Conservation (phyloP, 73 alveolate species). For the Paramecium primaurelia region DNA sequence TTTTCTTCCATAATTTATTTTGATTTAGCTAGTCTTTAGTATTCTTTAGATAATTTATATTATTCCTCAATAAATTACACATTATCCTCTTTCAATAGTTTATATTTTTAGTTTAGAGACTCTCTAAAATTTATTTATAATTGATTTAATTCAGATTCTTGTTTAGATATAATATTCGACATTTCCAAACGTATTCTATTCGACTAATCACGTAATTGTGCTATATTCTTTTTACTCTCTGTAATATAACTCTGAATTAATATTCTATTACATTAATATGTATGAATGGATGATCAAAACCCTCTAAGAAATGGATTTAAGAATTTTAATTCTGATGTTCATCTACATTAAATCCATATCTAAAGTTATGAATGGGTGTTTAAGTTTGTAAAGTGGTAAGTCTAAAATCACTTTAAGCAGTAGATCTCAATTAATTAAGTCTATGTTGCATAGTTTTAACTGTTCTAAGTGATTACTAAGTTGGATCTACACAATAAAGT, state of each 20-base stretch:
- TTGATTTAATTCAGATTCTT: neutral
- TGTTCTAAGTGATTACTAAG: neutral
- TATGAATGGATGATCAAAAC: neutral
- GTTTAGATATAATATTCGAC: neutral
- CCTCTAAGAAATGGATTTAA: neutral
- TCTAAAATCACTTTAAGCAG: neutral
- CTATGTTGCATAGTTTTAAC: neutral
- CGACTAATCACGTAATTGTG: neutral
- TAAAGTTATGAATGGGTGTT: neutral
- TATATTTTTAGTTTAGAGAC: neutral
- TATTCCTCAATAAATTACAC: neutral
- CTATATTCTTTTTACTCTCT: neutral
- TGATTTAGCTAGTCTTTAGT: neutral
- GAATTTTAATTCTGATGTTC: neutral
- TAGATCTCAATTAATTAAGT: neutral
- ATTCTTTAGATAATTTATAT: neutral
- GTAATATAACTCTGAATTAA: neutral
- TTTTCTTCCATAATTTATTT: neutral
- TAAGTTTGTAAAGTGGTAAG: neutral
- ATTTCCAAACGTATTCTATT: neutral
- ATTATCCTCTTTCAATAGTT: neutral
- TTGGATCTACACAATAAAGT: neutral
- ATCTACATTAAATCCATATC: constrained; percentile 4
- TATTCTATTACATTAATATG: neutral
- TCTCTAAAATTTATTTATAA: neutral